phyloP scores from a whole-genome alignment of 495 filamentous ascomycete genomes.

The Margaritispora aquatica region DNA sequence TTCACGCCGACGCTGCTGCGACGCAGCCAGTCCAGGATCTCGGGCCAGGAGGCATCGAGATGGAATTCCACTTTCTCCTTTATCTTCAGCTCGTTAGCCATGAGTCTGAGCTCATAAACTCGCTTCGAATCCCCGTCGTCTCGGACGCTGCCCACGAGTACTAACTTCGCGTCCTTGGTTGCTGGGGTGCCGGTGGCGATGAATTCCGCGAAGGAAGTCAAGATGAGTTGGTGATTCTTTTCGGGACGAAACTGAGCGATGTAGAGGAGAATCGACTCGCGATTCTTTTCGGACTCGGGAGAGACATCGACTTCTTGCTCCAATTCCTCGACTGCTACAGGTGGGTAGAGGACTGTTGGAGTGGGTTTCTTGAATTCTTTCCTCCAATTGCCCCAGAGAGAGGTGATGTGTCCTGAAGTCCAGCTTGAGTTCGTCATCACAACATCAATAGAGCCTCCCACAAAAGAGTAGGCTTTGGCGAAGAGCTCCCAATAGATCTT shows the following conservation, averaged over 20 bases:
- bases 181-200: constrained; percentile 34
- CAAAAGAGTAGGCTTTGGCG: constrained; percentile 69
- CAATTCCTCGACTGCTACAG: constrained; percentile 81
- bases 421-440: constrained; percentile 97
- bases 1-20: constrained; percentile 80
- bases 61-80: constrained; percentile 79
- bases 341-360: constrained; percentile 72
- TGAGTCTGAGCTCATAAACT: constrained; percentile 83
- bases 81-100: constrained; percentile 82
- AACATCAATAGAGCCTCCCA: constrained; percentile 76
- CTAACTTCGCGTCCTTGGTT: constrained; percentile 54
- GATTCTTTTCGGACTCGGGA: constrained; percentile 53
- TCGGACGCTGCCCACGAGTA: constrained; percentile 83
- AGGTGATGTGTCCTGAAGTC: constrained; percentile 79
- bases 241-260: constrained; percentile 97
- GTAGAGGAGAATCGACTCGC: constrained; percentile 71
- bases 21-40: constrained; percentile 71
- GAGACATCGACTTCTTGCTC: constrained; percentile 63
- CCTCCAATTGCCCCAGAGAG: constrained; percentile 66
- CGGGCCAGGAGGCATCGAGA: constrained; percentile 80
- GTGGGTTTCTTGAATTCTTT: constrained; percentile 32
- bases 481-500: constrained; percentile 81
- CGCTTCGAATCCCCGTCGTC: constrained; percentile 76
- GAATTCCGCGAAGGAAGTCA: constrained; percentile 77
- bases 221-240: constrained; percentile 84